These are phyloP conservation scores for Epichloe sibirici DNA, from an alignment of 2,329 filamentous ascomycete species.

Conservation along the genomic window DNA sequence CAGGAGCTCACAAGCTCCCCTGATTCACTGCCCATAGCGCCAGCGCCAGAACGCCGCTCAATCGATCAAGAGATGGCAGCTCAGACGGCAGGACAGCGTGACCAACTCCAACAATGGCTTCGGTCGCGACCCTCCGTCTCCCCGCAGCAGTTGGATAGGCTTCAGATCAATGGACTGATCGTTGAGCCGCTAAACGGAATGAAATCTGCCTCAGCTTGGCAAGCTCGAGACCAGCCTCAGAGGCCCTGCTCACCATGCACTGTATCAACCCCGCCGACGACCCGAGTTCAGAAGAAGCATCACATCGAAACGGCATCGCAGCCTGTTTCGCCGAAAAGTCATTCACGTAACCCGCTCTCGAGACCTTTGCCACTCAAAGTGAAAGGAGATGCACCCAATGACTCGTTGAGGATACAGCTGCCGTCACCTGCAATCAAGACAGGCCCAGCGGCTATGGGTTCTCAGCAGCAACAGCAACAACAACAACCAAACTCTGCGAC, in stretches of 20 bases:
- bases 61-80: constrained; percentile 19
- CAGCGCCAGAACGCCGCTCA: constrained; percentile 22
- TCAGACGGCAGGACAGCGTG: constrained; percentile 15
- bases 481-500: constrained; percentile 6
- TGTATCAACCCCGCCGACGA: constrained; percentile 40
- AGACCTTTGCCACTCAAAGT: constrained; percentile 34
- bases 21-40: constrained; percentile 44
- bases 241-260: constrained; percentile 28
- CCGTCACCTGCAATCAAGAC: constrained; percentile 14
- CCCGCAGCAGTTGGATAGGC: background rate
- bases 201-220: background rate
- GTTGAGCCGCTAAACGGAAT: constrained; percentile 13
- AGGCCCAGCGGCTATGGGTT: constrained; percentile 12
- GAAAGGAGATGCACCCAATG: constrained; percentile 18
- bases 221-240: constrained; percentile 15
- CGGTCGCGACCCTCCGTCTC: background rate
- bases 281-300: constrained; percentile 21
- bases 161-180: constrained; percentile 14
- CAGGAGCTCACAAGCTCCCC: constrained; percentile 44
- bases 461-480: constrained; percentile 5
- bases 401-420: constrained; percentile 3
- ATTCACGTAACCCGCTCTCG: constrained; percentile 35
- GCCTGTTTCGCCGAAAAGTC: constrained; percentile 28
- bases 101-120: constrained; percentile 6
- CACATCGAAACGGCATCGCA: constrained; percentile 13